phyloP scores from a whole-genome alignment of 2,329 filamentous ascomycete species.

The Trichoderma sp. region DNA sequence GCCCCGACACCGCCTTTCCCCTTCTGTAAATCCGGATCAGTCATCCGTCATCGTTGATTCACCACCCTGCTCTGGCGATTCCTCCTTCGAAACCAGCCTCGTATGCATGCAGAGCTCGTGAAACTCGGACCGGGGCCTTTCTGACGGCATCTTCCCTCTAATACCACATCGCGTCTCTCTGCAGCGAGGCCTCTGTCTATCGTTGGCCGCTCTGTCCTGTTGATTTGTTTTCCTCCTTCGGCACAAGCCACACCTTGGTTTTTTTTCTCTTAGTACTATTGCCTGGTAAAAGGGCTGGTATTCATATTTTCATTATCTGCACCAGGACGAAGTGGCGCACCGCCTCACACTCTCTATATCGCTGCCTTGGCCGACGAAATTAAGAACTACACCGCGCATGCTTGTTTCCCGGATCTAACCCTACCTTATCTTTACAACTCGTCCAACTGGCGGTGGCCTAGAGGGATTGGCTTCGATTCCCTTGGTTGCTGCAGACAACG shows the following conservation, averaged over 20 bases:
- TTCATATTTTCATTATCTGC: background rate
- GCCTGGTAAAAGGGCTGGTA: background rate
- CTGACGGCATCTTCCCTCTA: slow-evolving; percentile 6
- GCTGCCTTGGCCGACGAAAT: background rate
- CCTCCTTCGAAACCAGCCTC: slow-evolving; percentile 23
- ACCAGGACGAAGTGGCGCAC: slow-evolving; percentile 8
- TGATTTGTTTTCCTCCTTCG: background rate
- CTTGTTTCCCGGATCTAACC: background rate
- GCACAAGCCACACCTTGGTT: background rate
- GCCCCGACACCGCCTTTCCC: slow-evolving; percentile 18
- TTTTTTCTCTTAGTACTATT: background rate
- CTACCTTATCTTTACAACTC: background rate
- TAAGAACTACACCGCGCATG: background rate
- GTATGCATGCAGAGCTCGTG: slow-evolving; percentile 15
- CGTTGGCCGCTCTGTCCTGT: background rate
- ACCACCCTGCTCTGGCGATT: slow-evolving; percentile 21
- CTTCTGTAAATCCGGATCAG: slow-evolving; percentile 15
- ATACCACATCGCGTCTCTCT: slow-evolving; percentile 4
- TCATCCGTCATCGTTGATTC: slow-evolving; percentile 26
- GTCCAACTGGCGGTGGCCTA: background rate
- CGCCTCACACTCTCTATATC: background rate
- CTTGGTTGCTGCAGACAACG: background rate
- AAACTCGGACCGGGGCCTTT: slow-evolving; percentile 16
- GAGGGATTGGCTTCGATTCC: background rate
- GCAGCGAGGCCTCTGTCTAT: background rate